Evolutionary conservation across 1,284 basidiomycete genomes (phyloP).

Genomic region (Cutaneotrichosporon daszewskae): DNA sequence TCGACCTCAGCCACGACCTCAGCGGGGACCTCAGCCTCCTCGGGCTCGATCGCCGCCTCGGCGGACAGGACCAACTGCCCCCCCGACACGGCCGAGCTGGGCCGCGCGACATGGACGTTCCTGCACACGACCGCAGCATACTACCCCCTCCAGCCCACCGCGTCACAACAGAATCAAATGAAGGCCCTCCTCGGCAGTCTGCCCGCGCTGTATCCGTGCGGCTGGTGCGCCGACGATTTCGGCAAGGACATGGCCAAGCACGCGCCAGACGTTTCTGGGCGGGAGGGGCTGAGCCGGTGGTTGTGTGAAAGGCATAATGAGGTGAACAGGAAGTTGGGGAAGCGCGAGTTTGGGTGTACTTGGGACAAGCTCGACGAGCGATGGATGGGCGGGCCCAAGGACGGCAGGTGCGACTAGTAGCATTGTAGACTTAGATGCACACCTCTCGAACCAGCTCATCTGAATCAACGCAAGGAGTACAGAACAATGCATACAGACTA

Average conservation of each 20-base stretch:
- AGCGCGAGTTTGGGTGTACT: conserved; percentile 71
- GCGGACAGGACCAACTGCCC: conserved; percentile 65
- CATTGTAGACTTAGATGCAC: background rate
- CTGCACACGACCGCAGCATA: conserved; percentile 88
- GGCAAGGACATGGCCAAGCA: conserved; percentile 56
- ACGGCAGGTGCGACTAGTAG: conserved; percentile 81
- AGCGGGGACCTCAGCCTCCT: background rate
- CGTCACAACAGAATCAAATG: conserved; percentile 72
- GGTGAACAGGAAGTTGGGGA: conserved; percentile 79
- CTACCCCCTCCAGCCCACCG: conserved; percentile 72
- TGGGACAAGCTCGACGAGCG: conserved; percentile 63
- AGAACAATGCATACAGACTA: background rate
- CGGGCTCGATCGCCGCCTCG: conserved; percentile 36
- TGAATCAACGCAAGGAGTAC: background rate
- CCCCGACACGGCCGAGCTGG: conserved; percentile 77
- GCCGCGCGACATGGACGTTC: conserved; percentile 91
- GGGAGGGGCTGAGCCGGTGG: conserved; percentile 69
- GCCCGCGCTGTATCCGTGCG: conserved; percentile 79
- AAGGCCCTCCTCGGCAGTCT: conserved; percentile 66
- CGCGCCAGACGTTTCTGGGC: conserved; percentile 68
- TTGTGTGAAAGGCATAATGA: conserved; percentile 86
- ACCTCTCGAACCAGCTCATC: conserved; percentile 1
- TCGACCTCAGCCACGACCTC: background rate
- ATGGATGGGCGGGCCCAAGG: conserved; percentile 83
- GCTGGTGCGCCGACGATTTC: conserved; percentile 74